Evolutionary conservation across 2,329 filamentous ascomycete genomes (phyloP), one percentile per base, ranked within the genome.

Genomic region (Claviceps pazoutovae): DNA sequence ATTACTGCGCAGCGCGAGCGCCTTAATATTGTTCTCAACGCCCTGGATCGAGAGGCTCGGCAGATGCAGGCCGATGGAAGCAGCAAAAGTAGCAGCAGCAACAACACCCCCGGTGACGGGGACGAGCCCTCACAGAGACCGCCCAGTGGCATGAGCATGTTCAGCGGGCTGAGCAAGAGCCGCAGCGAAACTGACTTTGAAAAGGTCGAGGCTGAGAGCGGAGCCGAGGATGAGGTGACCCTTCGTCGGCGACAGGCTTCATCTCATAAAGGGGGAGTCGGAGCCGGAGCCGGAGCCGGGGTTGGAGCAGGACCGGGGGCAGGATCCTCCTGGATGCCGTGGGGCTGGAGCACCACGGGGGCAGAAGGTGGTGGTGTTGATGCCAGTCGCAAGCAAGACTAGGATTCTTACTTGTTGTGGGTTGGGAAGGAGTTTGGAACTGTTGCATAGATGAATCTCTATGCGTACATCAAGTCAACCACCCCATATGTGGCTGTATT

Each of bases 171-270:
- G 60, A 84, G 80, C 60, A 91, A 91, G 70, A 91, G 86, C 62
- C 82, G 82, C 56, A 94, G 87, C 65, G 89, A 95, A 64, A 80
- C 79, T 19, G 91, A 95, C 59, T 96, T 96, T 62, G 89, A 95
- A 62, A 86, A 88, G 64, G 87, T 94, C 58, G 86, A 93, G 56
- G 81, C 83, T 37, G 85, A 90, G 62, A 84, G 82, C 60, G 76
- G 75, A 9, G 71, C 71, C 26, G 82, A 79, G 61, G 78, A 79
- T 46, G 73, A 71, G 36, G 71, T 59, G 9, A 61, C 59, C 17
- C 60, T 68, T 26, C 62, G 66, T 55, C 26, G 44, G 44, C 66
- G 64, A 49, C 56, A 66, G 26, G 56, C 59, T 21, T 51, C 56
- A 19, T 56, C 57, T 39, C 23, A 43, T 8, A 4, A 9, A 17